Base-by-base conservation (phyloP, 129 eudicot species). In the Helianthus tuberosus region DNA sequence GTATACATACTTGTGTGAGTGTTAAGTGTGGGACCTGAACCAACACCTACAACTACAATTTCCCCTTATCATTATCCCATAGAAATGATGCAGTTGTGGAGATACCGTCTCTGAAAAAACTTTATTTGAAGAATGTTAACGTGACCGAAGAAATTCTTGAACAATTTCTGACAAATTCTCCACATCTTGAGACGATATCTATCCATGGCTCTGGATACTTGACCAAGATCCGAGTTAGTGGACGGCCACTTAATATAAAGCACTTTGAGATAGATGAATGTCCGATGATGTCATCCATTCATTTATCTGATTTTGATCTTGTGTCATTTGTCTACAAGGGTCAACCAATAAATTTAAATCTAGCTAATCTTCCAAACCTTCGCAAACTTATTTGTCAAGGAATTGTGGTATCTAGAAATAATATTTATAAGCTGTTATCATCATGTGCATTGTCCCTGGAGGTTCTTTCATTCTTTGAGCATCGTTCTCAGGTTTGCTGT, bases 311-410 rank as follows among this genome's bases (percentile, higher is more conserved):
- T n/a, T 51, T 46, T 32, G 78, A 86, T 32, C 82, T 82, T 55
- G 79, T 75, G 14, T 64, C 89, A 11, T 75, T 85, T 11, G 58
- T 44, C 44, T 86, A 72, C 66, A 59, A 73, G 72, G 85, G 87
- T 8, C 80, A 41, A 8, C 50, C n/a, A 16, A 72, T 79, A 1
- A 23, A 72, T 17, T 73, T 85, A 55, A 4, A 27, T 44, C 62
- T 85, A 38, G 10, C 47, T 27, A 73, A 79, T 71, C 82, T 86
- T 32, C 85, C 87, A 2, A 48, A 29, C 74, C 90, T 86, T 47
- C 66, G 38, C 16, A 81, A 76, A 61, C 47, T 81, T 17, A 65
- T 85, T 16, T 78, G 73, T 3, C 64, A 62, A 17, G 51, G 64
- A 55, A 5, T 53, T 54, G 69, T 76, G 3, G 69, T 76, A 14